A percentile compares a stretch with the other conserved stretches of the same genome.
phyloP scores from a whole-genome alignment of 2,329 filamentous ascomycete genomes.

The Verticillium klebahnii region DNA sequence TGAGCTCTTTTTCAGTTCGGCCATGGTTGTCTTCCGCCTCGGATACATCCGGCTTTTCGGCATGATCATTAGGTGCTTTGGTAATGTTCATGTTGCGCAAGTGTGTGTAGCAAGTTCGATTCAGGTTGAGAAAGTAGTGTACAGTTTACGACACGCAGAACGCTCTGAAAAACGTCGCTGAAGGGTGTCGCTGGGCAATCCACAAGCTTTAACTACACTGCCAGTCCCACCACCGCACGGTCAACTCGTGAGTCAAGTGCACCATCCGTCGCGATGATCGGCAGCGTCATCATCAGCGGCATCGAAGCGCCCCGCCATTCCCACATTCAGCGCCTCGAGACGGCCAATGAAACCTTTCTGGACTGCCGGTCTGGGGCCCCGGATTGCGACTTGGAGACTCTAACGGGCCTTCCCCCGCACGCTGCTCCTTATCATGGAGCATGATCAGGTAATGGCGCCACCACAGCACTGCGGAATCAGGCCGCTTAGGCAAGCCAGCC shows the following conservation, averaged over 20 bases:
- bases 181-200: neutral
- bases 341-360: neutral
- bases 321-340: neutral
- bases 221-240: neutral
- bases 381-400: neutral
- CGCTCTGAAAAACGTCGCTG: neutral
- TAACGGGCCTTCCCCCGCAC: neutral
- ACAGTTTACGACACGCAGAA: too few relatives aligned
- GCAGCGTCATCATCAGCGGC: neutral
- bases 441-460: neutral
- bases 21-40: conserved; percentile 5
- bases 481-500: neutral
- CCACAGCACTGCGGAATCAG: neutral
- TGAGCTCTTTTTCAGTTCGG: conserved; percentile 1
- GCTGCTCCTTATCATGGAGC: neutral
- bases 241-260: neutral
- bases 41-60: conserved; percentile 7
- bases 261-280: neutral
- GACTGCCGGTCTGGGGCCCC: neutral
- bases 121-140: neutral
- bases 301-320: neutral
- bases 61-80: neutral
- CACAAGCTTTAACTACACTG: neutral
- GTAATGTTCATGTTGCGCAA: neutral
- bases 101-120: neutral